Evolutionary conservation across 1,284 basidiomycete genomes (phyloP).

Genomic region (Sanghuangporus baumii): DNA sequence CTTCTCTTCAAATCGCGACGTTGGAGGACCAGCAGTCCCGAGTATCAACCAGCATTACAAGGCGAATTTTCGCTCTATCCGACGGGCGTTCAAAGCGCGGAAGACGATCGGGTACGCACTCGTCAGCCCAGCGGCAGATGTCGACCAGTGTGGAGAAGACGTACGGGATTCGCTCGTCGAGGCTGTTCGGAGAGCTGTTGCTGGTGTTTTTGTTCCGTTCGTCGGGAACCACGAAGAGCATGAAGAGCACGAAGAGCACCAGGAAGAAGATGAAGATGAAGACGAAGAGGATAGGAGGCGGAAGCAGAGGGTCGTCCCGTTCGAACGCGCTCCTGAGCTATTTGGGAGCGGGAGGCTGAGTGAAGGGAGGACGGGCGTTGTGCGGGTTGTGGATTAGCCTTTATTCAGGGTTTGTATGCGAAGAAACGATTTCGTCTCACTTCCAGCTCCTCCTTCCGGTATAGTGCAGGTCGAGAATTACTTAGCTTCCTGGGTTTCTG

Average conservation of each 20-base stretch:
- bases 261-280: background rate
- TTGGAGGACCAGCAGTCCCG: constrained; percentile 42
- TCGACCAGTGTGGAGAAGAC: constrained; percentile 27
- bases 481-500: too few species aligned
- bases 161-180: constrained; percentile 24
- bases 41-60: constrained; percentile 65
- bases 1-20: background rate
- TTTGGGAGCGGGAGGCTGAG: constrained; percentile 1
- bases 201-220: background rate
- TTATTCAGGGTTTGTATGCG: background rate
- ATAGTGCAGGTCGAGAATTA: too few species aligned
- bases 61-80: constrained; percentile 60
- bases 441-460: background rate
- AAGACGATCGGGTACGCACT: constrained; percentile 24
- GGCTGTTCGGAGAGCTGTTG: constrained; percentile 19
- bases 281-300: background rate
- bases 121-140: constrained; percentile 25
- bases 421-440: background rate
- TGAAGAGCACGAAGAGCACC: background rate
- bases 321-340: constrained; percentile 14
- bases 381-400: constrained; percentile 10
- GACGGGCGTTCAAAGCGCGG: constrained; percentile 22
- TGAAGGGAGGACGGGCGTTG: constrained; percentile 13
- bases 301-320: constrained; percentile 5
- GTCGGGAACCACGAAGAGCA: background rate